phyloP scores from a whole-genome alignment of 805 yeast species.

The Sugiyamaella valdiviana region DNA sequence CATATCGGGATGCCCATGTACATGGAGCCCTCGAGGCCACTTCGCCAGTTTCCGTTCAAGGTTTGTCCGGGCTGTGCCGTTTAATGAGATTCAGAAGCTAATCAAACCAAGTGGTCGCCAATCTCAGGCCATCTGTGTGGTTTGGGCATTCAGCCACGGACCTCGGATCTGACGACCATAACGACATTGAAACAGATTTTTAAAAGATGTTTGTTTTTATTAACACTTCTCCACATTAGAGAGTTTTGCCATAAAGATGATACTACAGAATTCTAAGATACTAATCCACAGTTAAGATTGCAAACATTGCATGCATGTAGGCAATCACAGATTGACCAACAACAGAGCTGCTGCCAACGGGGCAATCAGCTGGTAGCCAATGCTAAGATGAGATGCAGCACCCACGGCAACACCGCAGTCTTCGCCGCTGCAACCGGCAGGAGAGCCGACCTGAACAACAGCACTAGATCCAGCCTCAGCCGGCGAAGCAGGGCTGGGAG shows the following conservation, averaged over 20 bases:
- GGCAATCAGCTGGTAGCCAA: not conserved
- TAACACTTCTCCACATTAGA: too few relatives aligned
- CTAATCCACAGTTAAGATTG: not conserved
- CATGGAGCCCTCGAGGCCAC: too few relatives aligned
- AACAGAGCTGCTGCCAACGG: not conserved
- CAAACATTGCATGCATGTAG: too few relatives aligned
- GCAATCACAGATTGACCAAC: not conserved
- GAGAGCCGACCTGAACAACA: too few relatives aligned
- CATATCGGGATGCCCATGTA: not conserved
- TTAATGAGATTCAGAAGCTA: not conserved
- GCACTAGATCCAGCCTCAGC: slow-evolving; percentile 3
- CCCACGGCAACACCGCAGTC: not conserved
- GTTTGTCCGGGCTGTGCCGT: not conserved
- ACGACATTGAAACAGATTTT: too few relatives aligned
- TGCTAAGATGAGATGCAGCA: not conserved
- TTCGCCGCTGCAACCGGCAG: not conserved
- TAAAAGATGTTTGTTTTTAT: slow-evolving; percentile 1
- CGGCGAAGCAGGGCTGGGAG: not conserved
- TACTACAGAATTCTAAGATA: not conserved
- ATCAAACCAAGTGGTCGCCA: not conserved
- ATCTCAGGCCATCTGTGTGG: too few relatives aligned
- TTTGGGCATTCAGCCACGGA: too few relatives aligned
- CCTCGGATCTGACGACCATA: too few relatives aligned
- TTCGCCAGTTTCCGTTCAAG: too few relatives aligned
- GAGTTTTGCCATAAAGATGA: not conserved